Evolutionary conservation across 1,284 basidiomycete genomes (phyloP).

Genomic region (Wolfiporia cocos): DNA sequence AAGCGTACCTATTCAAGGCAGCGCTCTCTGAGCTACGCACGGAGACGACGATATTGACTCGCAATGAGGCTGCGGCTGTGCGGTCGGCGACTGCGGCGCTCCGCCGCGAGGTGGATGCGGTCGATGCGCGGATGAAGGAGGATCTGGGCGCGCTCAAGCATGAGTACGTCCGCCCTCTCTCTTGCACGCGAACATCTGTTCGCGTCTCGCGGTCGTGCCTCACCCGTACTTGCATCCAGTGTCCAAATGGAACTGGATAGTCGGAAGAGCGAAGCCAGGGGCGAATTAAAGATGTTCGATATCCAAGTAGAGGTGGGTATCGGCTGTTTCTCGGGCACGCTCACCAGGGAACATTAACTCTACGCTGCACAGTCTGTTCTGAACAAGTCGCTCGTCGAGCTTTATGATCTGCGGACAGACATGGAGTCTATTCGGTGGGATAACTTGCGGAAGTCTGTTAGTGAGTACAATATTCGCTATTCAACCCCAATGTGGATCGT

Average conservation of each 20-base stretch:
- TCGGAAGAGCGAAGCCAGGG: constrained; percentile 89
- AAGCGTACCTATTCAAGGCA: constrained; percentile 94
- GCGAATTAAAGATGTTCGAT: constrained; percentile 83
- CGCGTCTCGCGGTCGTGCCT: background rate
- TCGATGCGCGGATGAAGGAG: constrained; percentile 93
- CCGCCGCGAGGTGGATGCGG: constrained; percentile 82
- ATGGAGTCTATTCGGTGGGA: constrained; percentile 92
- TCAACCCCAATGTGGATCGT: background rate
- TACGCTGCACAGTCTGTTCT: constrained; percentile 60
- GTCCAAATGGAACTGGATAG: constrained; percentile 96
- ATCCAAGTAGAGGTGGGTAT: constrained; percentile 78
- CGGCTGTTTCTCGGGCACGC: background rate
- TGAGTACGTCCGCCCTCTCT: constrained; percentile 52
- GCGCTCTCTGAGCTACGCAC: constrained; percentile 89
- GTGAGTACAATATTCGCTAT: constrained; percentile 38
- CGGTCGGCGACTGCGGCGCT: constrained; percentile 71
- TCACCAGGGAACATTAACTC: background rate
- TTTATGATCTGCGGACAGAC: constrained; percentile 83
- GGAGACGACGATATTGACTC: constrained; percentile 78
- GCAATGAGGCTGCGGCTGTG: constrained; percentile 83
- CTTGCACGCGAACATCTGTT: background rate
- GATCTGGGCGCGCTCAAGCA: constrained; percentile 87
- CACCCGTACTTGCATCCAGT: constrained; percentile 31
- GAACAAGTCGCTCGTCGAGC: constrained; percentile 78
- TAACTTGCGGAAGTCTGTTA: constrained; percentile 81